These are phyloP conservation scores for Talaromyces ruber DNA, from an alignment of 495 filamentous ascomycete species.

Conservation along the genomic window DNA sequence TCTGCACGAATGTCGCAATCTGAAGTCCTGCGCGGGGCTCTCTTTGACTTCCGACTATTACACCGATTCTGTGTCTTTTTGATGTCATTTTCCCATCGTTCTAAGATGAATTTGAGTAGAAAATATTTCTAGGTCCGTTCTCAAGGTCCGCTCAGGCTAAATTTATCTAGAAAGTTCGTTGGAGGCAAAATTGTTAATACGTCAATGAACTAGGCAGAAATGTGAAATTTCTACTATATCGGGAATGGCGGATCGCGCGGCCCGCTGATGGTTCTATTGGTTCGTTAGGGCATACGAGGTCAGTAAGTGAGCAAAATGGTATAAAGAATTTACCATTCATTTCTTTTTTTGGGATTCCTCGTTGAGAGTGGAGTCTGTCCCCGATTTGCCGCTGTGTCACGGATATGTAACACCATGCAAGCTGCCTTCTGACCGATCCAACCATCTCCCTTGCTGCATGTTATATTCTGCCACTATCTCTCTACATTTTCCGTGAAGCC, in stretches of 20 bases:
- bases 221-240: not conserved
- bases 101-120: not conserved
- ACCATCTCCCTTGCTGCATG: not conserved
- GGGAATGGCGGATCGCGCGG: not conserved
- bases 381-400: too few relatives aligned
- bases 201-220: not conserved
- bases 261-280: not conserved
- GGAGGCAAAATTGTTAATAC: not conserved
- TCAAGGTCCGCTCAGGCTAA: not conserved
- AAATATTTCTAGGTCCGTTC: not conserved
- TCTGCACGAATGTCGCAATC: not conserved
- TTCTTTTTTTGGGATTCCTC: too few relatives aligned
- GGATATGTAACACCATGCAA: not conserved
- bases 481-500: not conserved
- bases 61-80: not conserved
- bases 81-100: not conserved
- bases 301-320: too few relatives aligned
- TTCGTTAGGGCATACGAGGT: too few relatives aligned
- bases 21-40: not conserved
- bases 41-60: not conserved
- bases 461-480: not conserved
- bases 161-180: not conserved
- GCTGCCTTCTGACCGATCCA: not conserved
- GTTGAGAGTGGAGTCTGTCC: too few relatives aligned
- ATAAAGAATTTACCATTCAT: not conserved